Conservation (phyloP, 2,329 filamentous ascomycete species). For the Calonectria hongkongensis region DNA sequence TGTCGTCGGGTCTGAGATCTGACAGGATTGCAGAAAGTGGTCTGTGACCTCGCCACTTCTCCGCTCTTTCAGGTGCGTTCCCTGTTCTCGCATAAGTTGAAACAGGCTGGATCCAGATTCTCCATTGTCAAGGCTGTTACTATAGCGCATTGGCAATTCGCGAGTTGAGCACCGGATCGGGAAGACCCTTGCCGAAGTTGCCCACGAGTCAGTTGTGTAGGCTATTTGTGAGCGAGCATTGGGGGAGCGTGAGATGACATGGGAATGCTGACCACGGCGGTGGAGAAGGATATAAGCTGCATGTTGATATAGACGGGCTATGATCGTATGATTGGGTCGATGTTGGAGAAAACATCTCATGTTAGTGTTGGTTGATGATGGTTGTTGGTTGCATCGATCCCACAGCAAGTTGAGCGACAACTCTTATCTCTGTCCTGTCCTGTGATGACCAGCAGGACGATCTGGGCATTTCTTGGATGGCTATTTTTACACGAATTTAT, state of each 20-base stretch:
- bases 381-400: not conserved
- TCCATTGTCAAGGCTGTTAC: conserved; percentile 12
- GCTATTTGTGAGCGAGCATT: not conserved
- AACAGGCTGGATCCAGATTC: conserved; percentile 1
- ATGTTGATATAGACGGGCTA: not conserved
- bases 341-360: not conserved
- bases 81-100: conserved; percentile 14
- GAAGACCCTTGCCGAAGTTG: not conserved
- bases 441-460: not conserved
- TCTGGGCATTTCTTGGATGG: too few relatives aligned
- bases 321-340: not conserved
- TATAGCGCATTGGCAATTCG: not conserved
- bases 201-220: not conserved
- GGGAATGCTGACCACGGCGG: not conserved
- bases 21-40: conserved; percentile 1
- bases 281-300: not conserved
- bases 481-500: not conserved
- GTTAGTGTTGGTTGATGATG: not conserved
- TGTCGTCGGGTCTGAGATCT: not conserved
- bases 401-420: not conserved
- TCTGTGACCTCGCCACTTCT: conserved; percentile 17
- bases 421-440: not conserved
- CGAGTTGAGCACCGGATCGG: not conserved
- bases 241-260: not conserved
- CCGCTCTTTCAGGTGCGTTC: conserved; percentile 1